Conservation (phyloP, 2,329 filamentous ascomycete species). For the Ceratocystis colombiana region DNA sequence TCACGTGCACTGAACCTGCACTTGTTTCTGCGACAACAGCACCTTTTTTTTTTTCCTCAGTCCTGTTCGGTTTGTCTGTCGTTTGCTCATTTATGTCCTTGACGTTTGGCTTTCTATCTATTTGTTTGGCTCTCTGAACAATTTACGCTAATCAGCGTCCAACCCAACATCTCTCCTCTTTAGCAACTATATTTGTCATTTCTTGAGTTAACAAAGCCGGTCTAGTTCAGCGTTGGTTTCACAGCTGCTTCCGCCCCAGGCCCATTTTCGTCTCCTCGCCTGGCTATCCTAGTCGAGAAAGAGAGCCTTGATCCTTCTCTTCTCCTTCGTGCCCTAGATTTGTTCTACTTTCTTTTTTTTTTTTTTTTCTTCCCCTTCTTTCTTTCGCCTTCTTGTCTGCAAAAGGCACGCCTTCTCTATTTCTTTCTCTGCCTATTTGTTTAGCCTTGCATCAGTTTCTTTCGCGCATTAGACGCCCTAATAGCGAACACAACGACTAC, state of each 20-base stretch:
- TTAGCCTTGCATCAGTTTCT: constrained; percentile 1
- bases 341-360: neutral
- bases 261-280: constrained; percentile 2
- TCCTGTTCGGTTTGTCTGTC: too few relatives aligned
- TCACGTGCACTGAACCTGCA: too few relatives aligned
- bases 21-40: too few relatives aligned
- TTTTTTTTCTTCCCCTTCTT: neutral
- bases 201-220: too few relatives aligned
- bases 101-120: too few relatives aligned
- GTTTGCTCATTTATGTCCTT: too few relatives aligned
- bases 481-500: neutral
- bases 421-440: neutral
- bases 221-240: neutral
- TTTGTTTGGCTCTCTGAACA: too few relatives aligned
- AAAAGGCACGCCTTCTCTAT: neutral
- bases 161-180: too few relatives aligned
- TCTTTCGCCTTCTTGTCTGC: neutral
- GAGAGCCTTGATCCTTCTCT: constrained; percentile 6
- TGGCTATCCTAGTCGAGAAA: constrained; percentile 1
- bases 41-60: too few relatives aligned
- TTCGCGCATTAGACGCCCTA: neutral
- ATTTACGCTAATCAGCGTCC: too few relatives aligned
- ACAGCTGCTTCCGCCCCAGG: neutral
- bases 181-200: too few relatives aligned
- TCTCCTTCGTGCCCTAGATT: neutral